Conservation (phyloP, 1,284 basidiomycete genomes). For the Apiotrichum sp. region DNA sequence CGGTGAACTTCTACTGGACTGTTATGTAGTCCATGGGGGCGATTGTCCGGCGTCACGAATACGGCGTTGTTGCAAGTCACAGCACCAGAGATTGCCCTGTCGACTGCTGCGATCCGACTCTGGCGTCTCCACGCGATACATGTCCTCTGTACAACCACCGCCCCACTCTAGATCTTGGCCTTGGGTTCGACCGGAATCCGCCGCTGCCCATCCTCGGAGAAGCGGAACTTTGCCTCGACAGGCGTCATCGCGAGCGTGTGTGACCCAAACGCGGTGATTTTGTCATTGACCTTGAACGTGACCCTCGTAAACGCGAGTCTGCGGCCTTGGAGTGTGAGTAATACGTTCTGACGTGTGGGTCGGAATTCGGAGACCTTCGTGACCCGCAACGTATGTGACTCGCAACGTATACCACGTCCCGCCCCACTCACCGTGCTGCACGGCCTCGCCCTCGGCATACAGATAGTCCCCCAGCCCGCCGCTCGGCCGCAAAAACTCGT, state of each 20-base stretch:
- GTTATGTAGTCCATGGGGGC: no score
- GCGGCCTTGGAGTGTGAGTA: conserved; percentile 1
- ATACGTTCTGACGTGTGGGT: background rate
- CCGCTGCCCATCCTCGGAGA: conserved; percentile 5
- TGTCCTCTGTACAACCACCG: no score
- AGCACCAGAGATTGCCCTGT: no score
- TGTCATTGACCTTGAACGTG: conserved; percentile 10
- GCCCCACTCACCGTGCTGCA: conserved; percentile 11
- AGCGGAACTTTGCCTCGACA: conserved; percentile 1
- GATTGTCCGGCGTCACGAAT: no score
- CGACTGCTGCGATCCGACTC: no score
- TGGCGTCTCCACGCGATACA: no score
- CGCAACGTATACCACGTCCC: no score
- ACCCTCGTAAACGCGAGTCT: conserved; percentile 12
- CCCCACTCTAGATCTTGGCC: conserved; percentile 1
- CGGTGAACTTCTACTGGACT: no score
- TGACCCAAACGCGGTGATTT: conserved; percentile 7
- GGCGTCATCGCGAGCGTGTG: conserved; percentile 11
- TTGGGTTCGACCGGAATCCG: conserved; percentile 1
- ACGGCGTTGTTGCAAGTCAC: no score
- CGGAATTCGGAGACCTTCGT: no score
- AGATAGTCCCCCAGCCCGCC: conserved; percentile 9
- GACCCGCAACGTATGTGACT: no score
- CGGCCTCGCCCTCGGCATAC: conserved; percentile 1
- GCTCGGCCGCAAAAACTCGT: conserved; percentile 13